Evolutionary conservation across 2,329 filamentous ascomycete species (phyloP), one percentile per base, ranked within the genome.

Genomic region (Fusarium albidum): DNA sequence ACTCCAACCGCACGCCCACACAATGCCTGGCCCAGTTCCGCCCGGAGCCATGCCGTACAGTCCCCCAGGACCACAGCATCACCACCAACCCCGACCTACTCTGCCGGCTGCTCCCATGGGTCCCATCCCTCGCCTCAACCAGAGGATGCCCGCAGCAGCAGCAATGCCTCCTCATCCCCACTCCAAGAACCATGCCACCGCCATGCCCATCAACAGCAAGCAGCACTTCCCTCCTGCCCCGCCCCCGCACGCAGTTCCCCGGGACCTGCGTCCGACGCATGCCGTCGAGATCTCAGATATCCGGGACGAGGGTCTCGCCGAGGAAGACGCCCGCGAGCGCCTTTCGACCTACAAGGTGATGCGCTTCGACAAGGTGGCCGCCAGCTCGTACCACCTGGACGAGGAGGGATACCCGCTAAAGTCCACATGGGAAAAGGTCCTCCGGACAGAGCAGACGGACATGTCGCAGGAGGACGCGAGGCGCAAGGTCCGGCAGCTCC

Each of bases 371-470:
- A 79, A 75, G 65, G 56, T 68, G 15, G 42, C 61, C 10, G 42
- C 61, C 10, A 67, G 65, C 33, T 59, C 66, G 11, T 64, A 70
- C n/a, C 66, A 65, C 13, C 65, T 74, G 33, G 74, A 77, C 52
- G 66, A 73, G 7, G 67, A 76, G 9, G 76, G 77, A 4, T 64
- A 66, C 11, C 64, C 59, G 3, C 34, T 65, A 26, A 63, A 57
- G 35, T 66, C 74, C 4, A 75, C 69, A 9, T 82, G 80, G 80
- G 71, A 75, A 4, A 70, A 66, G 14, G 75, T 72, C 9, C 57
- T 65, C 3, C 65, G 67, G 9, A 68, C 61, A 3, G 68, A 70
- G 26, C 69, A 75, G n/a, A 68, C 63, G 3, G 71, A 70, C 27
- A 70, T 77, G 41, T 70, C 73, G 8, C 74, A 75, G 26, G 59